These are phyloP conservation scores for Fusarium beomiforme DNA, from an alignment of 2,329 filamentous ascomycete species.

Conservation along the genomic window DNA sequence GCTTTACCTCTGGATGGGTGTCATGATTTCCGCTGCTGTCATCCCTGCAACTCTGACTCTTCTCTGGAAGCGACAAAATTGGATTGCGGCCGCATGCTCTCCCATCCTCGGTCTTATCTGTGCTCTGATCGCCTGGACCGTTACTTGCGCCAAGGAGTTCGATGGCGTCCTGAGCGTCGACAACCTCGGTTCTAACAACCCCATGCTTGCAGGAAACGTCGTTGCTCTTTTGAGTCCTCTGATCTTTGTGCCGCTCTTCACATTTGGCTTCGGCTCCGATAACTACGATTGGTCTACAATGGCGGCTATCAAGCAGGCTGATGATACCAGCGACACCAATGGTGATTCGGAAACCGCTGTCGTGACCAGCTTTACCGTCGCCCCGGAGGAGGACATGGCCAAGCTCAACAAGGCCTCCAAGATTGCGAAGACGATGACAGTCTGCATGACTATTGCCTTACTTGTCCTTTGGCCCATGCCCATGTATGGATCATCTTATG, in stretches of 20 bases:
- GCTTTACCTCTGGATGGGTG: conserved; percentile 89
- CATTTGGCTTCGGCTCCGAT: conserved; percentile 65
- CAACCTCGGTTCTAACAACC: conserved; percentile 83
- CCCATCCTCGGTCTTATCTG: conserved; percentile 74
- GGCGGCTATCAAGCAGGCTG: conserved; percentile 79
- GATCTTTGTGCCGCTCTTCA: conserved; percentile 80
- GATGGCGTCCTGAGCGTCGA: conserved; percentile 75
- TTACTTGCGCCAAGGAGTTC: conserved; percentile 72
- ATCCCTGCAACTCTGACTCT: conserved; percentile 84
- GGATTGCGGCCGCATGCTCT: conserved; percentile 73
- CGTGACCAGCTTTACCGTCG: conserved; percentile 11
- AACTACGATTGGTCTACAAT: conserved; percentile 90
- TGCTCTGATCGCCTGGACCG: conserved; percentile 78
- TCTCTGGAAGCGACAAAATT: conserved; percentile 82
- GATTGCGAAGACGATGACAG: conserved; percentile 52
- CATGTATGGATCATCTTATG: conserved; percentile 83
- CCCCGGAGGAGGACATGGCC: conserved; percentile 53
- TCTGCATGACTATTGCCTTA: conserved; percentile 68
- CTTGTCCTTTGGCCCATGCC: conserved; percentile 92
- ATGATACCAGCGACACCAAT: conserved; percentile 76
- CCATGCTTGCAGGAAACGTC: conserved; percentile 90
- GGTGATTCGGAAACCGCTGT: conserved; percentile 46
- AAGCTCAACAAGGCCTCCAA: conserved; percentile 64
- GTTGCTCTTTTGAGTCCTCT: conserved; percentile 81
- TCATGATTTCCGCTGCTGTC: conserved; percentile 87